Conservation (phyloP, 495 filamentous ascomycete genomes). For the Penicillium subrubescens region DNA sequence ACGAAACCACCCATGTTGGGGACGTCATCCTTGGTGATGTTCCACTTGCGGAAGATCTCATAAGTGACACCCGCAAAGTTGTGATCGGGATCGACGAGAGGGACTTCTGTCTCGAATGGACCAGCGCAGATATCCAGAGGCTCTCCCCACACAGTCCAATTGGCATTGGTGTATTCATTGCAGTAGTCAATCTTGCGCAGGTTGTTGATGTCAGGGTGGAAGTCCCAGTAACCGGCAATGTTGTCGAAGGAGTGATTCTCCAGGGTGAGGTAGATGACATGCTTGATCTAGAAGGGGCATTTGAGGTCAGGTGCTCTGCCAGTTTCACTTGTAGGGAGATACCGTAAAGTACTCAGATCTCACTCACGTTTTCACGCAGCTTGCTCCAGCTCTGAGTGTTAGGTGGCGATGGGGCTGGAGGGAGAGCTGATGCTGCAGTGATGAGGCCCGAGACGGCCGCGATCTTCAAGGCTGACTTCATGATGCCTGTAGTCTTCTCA, state of each 20-base stretch:
- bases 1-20: slow-evolving; percentile 48
- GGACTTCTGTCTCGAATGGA: slow-evolving; percentile 44
- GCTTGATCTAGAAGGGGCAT: slow-evolving; percentile 35
- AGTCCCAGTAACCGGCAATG: slow-evolving; percentile 47
- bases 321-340: not conserved
- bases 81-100: slow-evolving; percentile 43
- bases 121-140: slow-evolving; percentile 43
- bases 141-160: slow-evolving; percentile 46
- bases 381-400: slow-evolving; percentile 25
- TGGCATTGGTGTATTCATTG: slow-evolving; percentile 47
- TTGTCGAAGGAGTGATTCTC: slow-evolving; percentile 53
- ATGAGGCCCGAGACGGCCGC: slow-evolving; percentile 20
- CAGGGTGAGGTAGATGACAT: slow-evolving; percentile 48
- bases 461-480: slow-evolving; percentile 22
- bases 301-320: not conserved
- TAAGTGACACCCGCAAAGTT: slow-evolving; percentile 45
- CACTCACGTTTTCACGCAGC: slow-evolving; percentile 34
- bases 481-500: slow-evolving; percentile 7
- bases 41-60: slow-evolving; percentile 47
- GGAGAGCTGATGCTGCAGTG: slow-evolving; percentile 19
- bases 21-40: slow-evolving; percentile 36
- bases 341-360: too few species aligned
- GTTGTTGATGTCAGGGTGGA: slow-evolving; percentile 44
- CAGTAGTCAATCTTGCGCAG: slow-evolving; percentile 38
- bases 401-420: slow-evolving; percentile 11